These are phyloP conservation scores for Pyrus pyrifolia DNA, from an alignment of 306 rosid species.

Conservation along the genomic window DNA sequence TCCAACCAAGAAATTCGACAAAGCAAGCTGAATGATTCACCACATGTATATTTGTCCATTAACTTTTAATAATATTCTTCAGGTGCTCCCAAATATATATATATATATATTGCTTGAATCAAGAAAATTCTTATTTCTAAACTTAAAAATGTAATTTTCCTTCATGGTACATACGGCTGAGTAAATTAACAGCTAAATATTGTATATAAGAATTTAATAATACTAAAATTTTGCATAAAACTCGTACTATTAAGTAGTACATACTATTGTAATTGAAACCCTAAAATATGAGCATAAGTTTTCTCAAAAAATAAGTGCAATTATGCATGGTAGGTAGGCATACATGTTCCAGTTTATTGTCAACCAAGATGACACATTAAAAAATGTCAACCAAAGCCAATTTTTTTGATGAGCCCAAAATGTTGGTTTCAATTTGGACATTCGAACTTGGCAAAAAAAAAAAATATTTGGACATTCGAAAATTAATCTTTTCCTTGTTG, in stretches of 20 bases:
- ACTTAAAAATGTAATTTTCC: too few species aligned
- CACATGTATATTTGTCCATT: neutral
- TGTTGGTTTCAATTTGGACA: neutral
- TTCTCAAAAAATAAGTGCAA: neutral
- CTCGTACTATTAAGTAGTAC: too few species aligned
- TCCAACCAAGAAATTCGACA: neutral
- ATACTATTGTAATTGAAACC: neutral
- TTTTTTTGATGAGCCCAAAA: neutral
- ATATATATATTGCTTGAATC: too few species aligned
- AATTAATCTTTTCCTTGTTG: neutral
- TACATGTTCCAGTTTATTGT: too few species aligned
- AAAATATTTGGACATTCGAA: too few species aligned
- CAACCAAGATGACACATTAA: neutral
- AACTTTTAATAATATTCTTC: neutral
- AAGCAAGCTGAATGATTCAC: neutral
- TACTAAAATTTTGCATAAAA: too few species aligned
- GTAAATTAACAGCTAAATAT: too few species aligned
- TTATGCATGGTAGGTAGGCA: neutral
- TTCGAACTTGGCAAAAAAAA: too few species aligned
- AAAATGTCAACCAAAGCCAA: neutral
- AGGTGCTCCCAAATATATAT: neutral
- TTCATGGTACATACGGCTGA: too few species aligned
- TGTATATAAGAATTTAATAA: too few species aligned
- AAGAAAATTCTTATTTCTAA: neutral
- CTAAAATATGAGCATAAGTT: neutral